Percentiles rank a stretch among this genome's conserved stretches.
phyloP scores from a whole-genome alignment of 148 eudicot genomes.

The Talinum fruticosum region DNA sequence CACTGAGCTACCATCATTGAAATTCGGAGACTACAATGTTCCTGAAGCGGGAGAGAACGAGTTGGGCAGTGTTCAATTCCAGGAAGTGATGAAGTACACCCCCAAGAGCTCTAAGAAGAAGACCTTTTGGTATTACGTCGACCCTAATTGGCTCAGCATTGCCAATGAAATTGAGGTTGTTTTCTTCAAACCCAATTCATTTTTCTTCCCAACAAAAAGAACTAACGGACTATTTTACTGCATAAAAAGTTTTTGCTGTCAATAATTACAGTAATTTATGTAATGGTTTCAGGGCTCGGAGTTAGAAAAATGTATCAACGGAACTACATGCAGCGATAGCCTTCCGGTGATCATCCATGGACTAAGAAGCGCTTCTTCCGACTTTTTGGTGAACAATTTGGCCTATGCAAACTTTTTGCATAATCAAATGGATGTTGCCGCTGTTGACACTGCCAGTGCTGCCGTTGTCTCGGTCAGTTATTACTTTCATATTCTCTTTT shows the following conservation, averaged over 20 bases:
- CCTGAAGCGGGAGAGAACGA: slow-evolving; percentile 16
- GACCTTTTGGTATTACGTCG: slow-evolving; percentile 9
- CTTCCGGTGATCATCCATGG: background rate
- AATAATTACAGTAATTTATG: background rate
- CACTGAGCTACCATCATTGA: background rate
- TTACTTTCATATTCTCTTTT: no score
- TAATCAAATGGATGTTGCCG: slow-evolving; percentile 8
- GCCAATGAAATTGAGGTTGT: background rate
- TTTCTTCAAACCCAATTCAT: background rate
- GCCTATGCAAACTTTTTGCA: slow-evolving; percentile 18
- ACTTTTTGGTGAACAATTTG: slow-evolving; percentile 10
- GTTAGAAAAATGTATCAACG: background rate
- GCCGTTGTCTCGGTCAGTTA: slow-evolving; percentile 25
- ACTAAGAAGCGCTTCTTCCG: slow-evolving; percentile 18
- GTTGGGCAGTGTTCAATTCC: background rate
- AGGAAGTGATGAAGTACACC: background rate
- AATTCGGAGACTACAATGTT: slow-evolving; percentile 16
- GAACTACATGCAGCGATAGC: background rate
- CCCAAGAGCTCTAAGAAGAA: background rate
- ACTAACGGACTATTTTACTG: background rate
- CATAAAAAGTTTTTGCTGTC: background rate
- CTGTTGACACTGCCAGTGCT: slow-evolving; percentile 23
- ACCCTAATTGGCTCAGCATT: background rate
- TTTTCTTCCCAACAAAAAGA: no score
- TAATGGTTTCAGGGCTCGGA: background rate